phyloP scores from a whole-genome alignment of 495 filamentous ascomycete species.

The Aspergillus homomorphus region DNA sequence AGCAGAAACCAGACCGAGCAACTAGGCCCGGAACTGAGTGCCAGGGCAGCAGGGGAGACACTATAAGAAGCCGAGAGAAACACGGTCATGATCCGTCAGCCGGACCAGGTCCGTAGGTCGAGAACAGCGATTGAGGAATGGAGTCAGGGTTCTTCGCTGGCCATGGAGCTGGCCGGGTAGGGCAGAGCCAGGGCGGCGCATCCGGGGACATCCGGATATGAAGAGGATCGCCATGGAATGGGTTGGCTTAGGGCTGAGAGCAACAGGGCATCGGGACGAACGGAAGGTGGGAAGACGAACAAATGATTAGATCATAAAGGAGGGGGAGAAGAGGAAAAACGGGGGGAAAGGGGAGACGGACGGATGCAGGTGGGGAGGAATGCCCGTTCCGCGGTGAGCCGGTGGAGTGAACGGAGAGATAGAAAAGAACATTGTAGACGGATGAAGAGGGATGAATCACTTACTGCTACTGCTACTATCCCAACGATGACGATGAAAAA shows the following conservation, averaged over 20 bases:
- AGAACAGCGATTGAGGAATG: slow-evolving; percentile 21
- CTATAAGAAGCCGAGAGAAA: slow-evolving; percentile 20
- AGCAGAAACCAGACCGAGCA: slow-evolving; percentile 15
- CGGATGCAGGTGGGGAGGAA: slow-evolving; percentile 20
- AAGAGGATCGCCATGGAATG: neutral
- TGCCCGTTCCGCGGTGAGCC: slow-evolving; percentile 22
- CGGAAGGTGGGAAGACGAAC: slow-evolving; percentile 13
- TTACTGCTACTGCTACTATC: neutral
- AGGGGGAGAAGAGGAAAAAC: slow-evolving; percentile 10
- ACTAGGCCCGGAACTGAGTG: slow-evolving; percentile 8
- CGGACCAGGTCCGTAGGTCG: slow-evolving; percentile 10
- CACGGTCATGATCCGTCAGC: slow-evolving; percentile 22
- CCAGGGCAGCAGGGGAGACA: slow-evolving; percentile 17
- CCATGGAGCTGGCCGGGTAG: neutral
- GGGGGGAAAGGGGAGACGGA: slow-evolving; percentile 12
- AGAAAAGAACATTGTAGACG: slow-evolving; percentile 1
- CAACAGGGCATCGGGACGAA: slow-evolving; percentile 17
- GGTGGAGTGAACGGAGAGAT: slow-evolving; percentile 10
- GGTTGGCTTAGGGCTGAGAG: slow-evolving; percentile 7
- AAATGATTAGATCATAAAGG: slow-evolving; percentile 23
- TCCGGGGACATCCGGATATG: neutral
- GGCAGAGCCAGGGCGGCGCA: neutral
- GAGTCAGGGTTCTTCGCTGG: neutral
- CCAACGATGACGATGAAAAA: neutral
- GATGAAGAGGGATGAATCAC: slow-evolving; percentile 1